Evolutionary conservation across 2,329 filamentous ascomycete species (phyloP), one percentile per base, ranked within the genome.

Genomic region (Fusarium decemcellulare): DNA sequence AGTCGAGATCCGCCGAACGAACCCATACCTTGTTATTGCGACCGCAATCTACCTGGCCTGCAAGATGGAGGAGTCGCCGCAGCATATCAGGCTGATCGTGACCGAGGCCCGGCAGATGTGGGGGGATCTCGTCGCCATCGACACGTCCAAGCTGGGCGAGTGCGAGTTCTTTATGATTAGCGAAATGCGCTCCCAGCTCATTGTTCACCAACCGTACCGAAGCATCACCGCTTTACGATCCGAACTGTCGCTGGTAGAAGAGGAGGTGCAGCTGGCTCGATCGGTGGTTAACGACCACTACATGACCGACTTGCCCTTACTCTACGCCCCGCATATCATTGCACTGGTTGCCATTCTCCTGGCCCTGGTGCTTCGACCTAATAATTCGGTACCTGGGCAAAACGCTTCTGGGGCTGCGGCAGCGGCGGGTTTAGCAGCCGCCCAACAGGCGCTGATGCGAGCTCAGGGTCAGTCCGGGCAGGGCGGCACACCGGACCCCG

Each of bases 21-120:
- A 98, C 74, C 94, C 95, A 5, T 97, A 97, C 77, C 90, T 98
- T 37, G 90, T 98, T 62, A 88, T 97, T 70, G 92, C 94, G n/a
- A 98, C 96, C 2, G 93, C 95, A 6, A 87, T 98, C 65, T 99
- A 99, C 79, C 85, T 99, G 37, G 95, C 96, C 18, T 97, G 94
- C 83, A 99, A 99, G 82, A 97, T 97, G 90, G 96, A 99, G 80
- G 96, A 99, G 80, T 95, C 91, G 53, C 96, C 96, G 4, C 95
- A 98, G 79, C 96, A 99, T 79, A 98, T 99, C 75, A 90, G 96
- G 32, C 88, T 97, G 68, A 91, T 99, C 62, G 91, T 96, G 11
- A 91, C 90, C 48, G 96, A 99, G 79, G 94, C 95, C 5, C 90
- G 94, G 36, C 89, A 92, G 61, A 86, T 97, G 63, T 97, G 94